phyloP scores from a whole-genome alignment of 2,329 filamentous ascomycete genomes.

The Gnomoniopsis smithogilvyi region DNA sequence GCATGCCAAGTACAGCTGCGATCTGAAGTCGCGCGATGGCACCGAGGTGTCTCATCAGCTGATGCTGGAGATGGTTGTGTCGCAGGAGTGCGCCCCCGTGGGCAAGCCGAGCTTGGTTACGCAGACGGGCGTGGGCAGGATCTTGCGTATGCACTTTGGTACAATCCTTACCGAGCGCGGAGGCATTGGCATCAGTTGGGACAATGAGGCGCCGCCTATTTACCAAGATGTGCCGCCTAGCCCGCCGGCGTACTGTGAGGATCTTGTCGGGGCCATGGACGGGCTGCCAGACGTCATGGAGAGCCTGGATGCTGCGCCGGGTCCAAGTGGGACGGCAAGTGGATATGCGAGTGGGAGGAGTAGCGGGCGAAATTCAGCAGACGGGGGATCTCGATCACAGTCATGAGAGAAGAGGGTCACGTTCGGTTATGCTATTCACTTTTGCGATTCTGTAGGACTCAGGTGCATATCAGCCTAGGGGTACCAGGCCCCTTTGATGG shows the following conservation, averaged over 20 bases:
- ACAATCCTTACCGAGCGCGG: slow-evolving; percentile 77
- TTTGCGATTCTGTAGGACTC: background rate
- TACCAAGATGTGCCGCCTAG: slow-evolving; percentile 91
- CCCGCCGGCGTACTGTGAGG: slow-evolving; percentile 66
- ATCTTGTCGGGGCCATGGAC: slow-evolving; percentile 26
- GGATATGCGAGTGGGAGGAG: background rate
- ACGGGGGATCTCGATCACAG: background rate
- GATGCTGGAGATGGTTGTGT: slow-evolving; percentile 89
- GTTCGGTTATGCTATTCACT: background rate
- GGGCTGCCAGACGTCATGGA: slow-evolving; percentile 38
- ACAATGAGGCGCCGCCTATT: slow-evolving; percentile 89
- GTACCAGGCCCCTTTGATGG: background rate
- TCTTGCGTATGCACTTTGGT: slow-evolving; percentile 88
- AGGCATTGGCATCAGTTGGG: slow-evolving; percentile 92
- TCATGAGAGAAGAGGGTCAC: background rate
- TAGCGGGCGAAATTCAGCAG: slow-evolving; percentile 6
- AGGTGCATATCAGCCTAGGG: background rate
- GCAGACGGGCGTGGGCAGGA: slow-evolving; percentile 84
- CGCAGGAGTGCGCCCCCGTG: slow-evolving; percentile 80
- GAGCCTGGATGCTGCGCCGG: slow-evolving; percentile 26
- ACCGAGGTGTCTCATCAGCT: slow-evolving; percentile 81
- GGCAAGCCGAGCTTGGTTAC: slow-evolving; percentile 67
- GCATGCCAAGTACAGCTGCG: slow-evolving; percentile 67
- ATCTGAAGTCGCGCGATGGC: slow-evolving; percentile 70
- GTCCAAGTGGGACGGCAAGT: slow-evolving; percentile 7